Percentiles rank a stretch among this genome's conserved stretches.
Conservation (phyloP, 176 grass and related monocot genomes). For the Cenchrus americanus region DNA sequence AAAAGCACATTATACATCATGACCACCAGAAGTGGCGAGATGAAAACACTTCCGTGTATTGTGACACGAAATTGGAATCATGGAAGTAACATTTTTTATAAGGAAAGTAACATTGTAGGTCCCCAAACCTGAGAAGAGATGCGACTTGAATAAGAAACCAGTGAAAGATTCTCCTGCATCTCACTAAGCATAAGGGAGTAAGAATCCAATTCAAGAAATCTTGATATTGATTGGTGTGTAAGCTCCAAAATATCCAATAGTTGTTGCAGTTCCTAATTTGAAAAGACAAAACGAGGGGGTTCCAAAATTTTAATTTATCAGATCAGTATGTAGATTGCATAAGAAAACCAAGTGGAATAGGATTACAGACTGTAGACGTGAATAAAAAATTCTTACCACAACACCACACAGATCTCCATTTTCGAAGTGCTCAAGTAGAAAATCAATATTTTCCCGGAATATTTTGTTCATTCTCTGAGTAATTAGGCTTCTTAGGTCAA, state of each 20-base stretch:
- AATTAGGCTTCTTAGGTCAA: conserved; percentile 94
- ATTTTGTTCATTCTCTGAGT: conserved; percentile 97
- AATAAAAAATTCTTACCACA: conserved; percentile 69
- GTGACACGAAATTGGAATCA: neutral
- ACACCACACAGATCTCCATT: conserved; percentile 83
- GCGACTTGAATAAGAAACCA: conserved; percentile 98
- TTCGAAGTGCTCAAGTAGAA: conserved; percentile 86
- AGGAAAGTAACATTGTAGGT: conserved; percentile 27
- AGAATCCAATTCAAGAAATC: conserved; percentile 92
- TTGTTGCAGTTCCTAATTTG: conserved; percentile 83
- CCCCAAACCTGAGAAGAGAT: conserved; percentile 82
- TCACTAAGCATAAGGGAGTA: conserved; percentile 91
- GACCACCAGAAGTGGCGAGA: neutral
- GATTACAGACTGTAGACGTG: conserved; percentile 27
- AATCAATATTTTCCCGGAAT: conserved; percentile 97
- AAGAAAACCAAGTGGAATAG: conserved; percentile 19
- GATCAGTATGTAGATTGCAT: conserved; percentile 24
- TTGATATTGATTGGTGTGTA: conserved; percentile 85
- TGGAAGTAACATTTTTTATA: conserved; percentile 7
- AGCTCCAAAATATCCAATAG: conserved; percentile 96
- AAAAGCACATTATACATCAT: conserved; percentile 19
- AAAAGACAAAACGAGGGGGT: conserved; percentile 13
- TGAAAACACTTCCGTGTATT: conserved; percentile 31
- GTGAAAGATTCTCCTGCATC: conserved; percentile 97
- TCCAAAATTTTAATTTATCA: conserved; percentile 10